These are phyloP conservation scores for Pilasporangium apinafurcum DNA, from an alignment of 352 stramenopile species.

Conservation along the genomic window DNA sequence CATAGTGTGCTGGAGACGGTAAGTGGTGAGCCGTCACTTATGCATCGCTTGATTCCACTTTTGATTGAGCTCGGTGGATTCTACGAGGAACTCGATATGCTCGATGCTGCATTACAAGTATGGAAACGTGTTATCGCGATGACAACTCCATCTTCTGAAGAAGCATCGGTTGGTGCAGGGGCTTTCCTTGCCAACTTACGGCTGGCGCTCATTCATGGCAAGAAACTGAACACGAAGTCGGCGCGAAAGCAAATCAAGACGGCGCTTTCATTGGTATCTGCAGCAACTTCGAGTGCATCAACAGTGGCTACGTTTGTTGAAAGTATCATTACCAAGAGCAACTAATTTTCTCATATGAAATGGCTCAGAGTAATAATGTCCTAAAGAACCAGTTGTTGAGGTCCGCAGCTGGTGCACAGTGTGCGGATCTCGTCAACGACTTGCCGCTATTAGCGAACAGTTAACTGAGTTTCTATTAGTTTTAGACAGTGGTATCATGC, in stretches of 20 bases:
- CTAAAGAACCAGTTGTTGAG: too few relatives aligned
- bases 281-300: slow-evolving; percentile 15
- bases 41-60: slow-evolving; percentile 24
- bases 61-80: slow-evolving; percentile 49
- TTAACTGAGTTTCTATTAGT: too few relatives aligned
- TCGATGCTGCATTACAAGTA: slow-evolving; percentile 51
- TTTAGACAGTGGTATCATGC: slow-evolving; percentile 52
- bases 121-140: slow-evolving; percentile 43
- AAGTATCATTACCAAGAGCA: slow-evolving; percentile 37
- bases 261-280: slow-evolving; percentile 16
- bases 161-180: slow-evolving; percentile 8
- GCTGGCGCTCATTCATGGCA: slow-evolving; percentile 51
- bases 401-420: too few relatives aligned
- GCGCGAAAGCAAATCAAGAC: slow-evolving; percentile 65
- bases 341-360: too few relatives aligned
- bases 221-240: slow-evolving; percentile 53
- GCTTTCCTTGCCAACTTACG: slow-evolving; percentile 56
- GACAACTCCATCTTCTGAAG: not conserved
- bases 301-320: slow-evolving; percentile 60
- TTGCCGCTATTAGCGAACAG: too few relatives aligned
- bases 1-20: slow-evolving; percentile 7
- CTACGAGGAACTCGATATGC: slow-evolving; percentile 35
- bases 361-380: too few relatives aligned
- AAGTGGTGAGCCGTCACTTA: not conserved
- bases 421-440: too few relatives aligned